Conservation (phyloP, 1,284 basidiomycete species). For the Pulveroboletus sp. region DNA sequence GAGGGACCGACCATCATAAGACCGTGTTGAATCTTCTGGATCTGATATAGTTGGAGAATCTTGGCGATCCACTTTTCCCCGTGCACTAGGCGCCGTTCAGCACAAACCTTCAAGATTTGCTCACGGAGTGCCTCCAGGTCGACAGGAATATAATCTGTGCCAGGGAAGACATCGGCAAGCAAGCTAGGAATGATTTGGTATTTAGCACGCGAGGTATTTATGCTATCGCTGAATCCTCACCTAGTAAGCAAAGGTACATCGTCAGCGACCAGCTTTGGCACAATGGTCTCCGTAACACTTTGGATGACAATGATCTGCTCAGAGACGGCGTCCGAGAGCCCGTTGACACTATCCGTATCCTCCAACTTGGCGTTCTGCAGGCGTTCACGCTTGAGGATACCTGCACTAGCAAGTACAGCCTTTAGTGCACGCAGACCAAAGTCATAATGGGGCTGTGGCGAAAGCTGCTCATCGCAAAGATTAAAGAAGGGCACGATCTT, state of each 20-base stretch:
- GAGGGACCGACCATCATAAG: slow-evolving; percentile 99
- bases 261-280: slow-evolving; percentile 96
- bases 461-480: slow-evolving; percentile 95
- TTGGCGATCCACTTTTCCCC: slow-evolving; percentile 94
- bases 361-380: slow-evolving; percentile 54
- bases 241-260: slow-evolving; percentile 94
- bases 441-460: slow-evolving; percentile 98
- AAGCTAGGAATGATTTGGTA: slow-evolving; percentile 52
- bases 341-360: slow-evolving; percentile 48
- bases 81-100: slow-evolving; percentile 80
- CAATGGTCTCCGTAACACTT: slow-evolving; percentile 98
- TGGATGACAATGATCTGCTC: slow-evolving; percentile 99
- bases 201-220: slow-evolving; percentile 8
- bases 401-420: slow-evolving; percentile 94
- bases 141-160: slow-evolving; percentile 87
- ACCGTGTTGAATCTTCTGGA: slow-evolving; percentile 99
- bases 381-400: slow-evolving; percentile 94
- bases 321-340: slow-evolving; percentile 68
- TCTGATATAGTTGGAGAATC: slow-evolving; percentile 97
- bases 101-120: slow-evolving; percentile 86
- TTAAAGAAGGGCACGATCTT: slow-evolving; percentile 99
- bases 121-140: slow-evolving; percentile 84
- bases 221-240: slow-evolving; percentile 43
- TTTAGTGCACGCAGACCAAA: slow-evolving; percentile 98
- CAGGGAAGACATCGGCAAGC: slow-evolving; percentile 97